phyloP scores from a whole-genome alignment of 805 yeast genomes.

The Candida ponderosae region DNA sequence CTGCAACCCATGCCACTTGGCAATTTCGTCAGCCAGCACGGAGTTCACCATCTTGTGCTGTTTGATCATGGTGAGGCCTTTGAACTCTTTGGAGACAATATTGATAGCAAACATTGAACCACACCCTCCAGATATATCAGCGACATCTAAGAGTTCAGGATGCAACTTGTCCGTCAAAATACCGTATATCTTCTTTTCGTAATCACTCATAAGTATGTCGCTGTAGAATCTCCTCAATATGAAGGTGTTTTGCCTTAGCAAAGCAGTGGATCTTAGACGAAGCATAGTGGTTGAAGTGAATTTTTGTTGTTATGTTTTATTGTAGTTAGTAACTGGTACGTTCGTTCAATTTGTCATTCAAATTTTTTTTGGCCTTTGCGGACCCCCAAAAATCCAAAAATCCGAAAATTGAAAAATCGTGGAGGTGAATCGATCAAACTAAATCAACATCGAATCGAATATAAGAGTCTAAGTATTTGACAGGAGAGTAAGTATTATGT shows the following conservation, averaged over 20 bases:
- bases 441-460: no score
- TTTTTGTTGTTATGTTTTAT: no score
- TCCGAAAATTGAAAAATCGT: no score
- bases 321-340: no score
- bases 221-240: neutral
- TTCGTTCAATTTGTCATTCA: no score
- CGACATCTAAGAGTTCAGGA: conserved; percentile 60
- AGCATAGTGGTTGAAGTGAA: neutral
- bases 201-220: conserved; percentile 34
- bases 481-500: no score
- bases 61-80: conserved; percentile 76
- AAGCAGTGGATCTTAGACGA: neutral
- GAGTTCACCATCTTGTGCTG: conserved; percentile 89
- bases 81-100: conserved; percentile 65
- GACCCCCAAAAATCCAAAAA: no score
- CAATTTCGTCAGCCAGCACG: conserved; percentile 73
- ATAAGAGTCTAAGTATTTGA: no score
- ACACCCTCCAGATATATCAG: conserved; percentile 91
- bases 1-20: conserved; percentile 93
- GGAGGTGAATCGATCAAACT: no score
- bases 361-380: no score
- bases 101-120: conserved; percentile 95
- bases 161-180: conserved; percentile 45
- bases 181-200: conserved; percentile 56
- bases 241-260: neutral